phyloP scores from a whole-genome alignment of 768 basidiomycete species.

The Holtermanniella nyarrowii region DNA sequence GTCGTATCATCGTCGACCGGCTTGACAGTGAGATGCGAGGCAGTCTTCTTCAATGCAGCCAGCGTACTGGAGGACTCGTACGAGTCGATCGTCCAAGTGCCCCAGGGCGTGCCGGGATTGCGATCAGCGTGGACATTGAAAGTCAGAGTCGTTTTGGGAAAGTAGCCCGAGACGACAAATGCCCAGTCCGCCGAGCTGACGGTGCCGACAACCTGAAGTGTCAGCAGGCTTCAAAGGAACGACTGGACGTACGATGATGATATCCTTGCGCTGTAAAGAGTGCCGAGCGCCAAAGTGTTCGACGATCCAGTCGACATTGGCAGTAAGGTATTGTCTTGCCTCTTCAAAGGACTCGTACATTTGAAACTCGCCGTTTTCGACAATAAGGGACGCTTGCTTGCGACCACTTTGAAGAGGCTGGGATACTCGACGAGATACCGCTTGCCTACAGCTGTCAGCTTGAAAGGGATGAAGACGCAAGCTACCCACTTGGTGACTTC shows the following conservation, averaged over 20 bases:
- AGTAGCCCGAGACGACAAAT: conserved; percentile 52
- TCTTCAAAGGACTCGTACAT: conserved; percentile 56
- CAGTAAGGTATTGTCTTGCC: conserved; percentile 63
- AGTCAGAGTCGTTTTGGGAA: conserved; percentile 14
- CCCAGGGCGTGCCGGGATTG: conserved; percentile 57
- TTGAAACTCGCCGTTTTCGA: conserved; percentile 60
- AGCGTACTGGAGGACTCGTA: not conserved
- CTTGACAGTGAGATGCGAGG: not conserved
- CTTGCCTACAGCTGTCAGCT: conserved; percentile 42
- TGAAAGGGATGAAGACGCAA: not conserved
- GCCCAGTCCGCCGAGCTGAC: conserved; percentile 63
- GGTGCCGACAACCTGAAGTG: conserved; percentile 47
- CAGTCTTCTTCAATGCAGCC: not conserved
- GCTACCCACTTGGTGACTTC: conserved; percentile 25
- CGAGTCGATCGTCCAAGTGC: conserved; percentile 48
- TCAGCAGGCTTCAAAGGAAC: not conserved
- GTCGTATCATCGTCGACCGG: not conserved
- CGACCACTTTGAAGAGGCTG: conserved; percentile 57
- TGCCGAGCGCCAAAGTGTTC: conserved; percentile 47
- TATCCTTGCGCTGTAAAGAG: conserved; percentile 51
- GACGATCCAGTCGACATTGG: conserved; percentile 57
- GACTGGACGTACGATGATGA: conserved; percentile 44
- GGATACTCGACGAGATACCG: conserved; percentile 47
- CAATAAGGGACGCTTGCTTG: conserved; percentile 56
- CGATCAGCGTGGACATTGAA: conserved; percentile 58